Evolutionary conservation across 768 basidiomycete genomes (phyloP).

Genomic region (Mycena chlorophos): DNA sequence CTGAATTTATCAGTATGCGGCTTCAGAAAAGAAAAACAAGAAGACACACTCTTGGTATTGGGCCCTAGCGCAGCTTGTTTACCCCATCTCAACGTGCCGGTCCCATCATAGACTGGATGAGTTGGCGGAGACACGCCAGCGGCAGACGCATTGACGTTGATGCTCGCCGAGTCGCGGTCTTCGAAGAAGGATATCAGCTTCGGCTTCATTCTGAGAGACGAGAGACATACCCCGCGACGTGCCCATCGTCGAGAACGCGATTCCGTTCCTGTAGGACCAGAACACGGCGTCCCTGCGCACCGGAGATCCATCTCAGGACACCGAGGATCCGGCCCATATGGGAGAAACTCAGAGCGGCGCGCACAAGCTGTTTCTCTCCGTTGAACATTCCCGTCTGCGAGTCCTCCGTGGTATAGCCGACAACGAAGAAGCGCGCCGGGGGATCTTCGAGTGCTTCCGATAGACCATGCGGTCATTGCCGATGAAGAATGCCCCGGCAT

Average conservation of each 20-base stretch:
- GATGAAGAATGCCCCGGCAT: background rate
- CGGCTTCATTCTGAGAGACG: background rate
- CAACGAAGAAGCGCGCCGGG: background rate
- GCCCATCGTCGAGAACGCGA: background rate
- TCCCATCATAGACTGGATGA: background rate
- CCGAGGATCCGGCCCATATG: background rate
- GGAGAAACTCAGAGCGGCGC: background rate
- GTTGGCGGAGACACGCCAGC: too few species aligned
- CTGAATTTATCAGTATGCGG: background rate
- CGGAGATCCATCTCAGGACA: background rate
- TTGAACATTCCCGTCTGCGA: background rate
- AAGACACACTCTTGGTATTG: background rate
- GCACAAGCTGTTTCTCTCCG: background rate
- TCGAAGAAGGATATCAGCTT: background rate
- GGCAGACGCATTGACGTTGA: too few species aligned
- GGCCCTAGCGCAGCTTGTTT: background rate
- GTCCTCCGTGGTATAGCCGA: background rate
- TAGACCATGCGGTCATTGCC: background rate
- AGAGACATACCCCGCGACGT: background rate
- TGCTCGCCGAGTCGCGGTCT: background rate
- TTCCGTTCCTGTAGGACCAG: background rate
- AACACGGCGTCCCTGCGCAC: background rate
- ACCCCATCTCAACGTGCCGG: background rate
- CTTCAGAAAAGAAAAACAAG: background rate
- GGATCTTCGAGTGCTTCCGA: background rate